Evolutionary conservation across 23 red algal genomes (phyloP), one percentile per base, ranked within the genome.

Genomic region (Gracilariopsis chorda): DNA sequence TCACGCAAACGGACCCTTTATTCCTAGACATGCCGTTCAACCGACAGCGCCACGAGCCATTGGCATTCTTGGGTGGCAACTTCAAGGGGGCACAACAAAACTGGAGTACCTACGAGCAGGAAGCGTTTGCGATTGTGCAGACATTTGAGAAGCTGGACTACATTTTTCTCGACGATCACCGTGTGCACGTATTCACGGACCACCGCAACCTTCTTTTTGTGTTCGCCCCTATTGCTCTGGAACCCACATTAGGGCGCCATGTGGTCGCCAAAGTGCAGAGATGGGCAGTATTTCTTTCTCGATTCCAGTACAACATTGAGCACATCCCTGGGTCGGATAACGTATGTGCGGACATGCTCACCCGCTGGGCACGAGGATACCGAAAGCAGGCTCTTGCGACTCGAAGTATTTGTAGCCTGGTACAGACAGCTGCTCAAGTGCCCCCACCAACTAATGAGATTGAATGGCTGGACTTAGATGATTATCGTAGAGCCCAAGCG

Each of bases 81-180:
- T 56, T 81, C 20, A 81, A 81, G 28, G 47, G 25, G 10, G 48
- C 77, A 20, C 5, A 34, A 23, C 0, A 10, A 5, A 58, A 34
- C 3, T 81, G 77, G 77, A 40, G 43, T 21, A 78, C 48, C 13
- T 81, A 34, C 6, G 48, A 57, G 33, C 5, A 81, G 3, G 48
- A 81, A 28, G 1, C 0, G 3, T 81, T 23, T 27, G 77, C 7
- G 13, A 60, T 81, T 7, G 23, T 81, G 32, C 45, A 57, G 33
- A 81, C 77, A 34, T 81, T 81, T 27, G 48, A 81, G 11, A 55
- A 81, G 51, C 46, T 81, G 10, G 44, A 81, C 48, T 81, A 57
- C 28, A 0, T 81, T 25, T 29, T 81, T 42, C 77, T 81, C 9
- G 14, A 0, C 44, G 2, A 57, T 2, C 3, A 0, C 4, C 46